These are phyloP conservation scores for Paramecium primaurelia DNA, from an alignment of 73 alveolate genomes.

Conservation along the genomic window DNA sequence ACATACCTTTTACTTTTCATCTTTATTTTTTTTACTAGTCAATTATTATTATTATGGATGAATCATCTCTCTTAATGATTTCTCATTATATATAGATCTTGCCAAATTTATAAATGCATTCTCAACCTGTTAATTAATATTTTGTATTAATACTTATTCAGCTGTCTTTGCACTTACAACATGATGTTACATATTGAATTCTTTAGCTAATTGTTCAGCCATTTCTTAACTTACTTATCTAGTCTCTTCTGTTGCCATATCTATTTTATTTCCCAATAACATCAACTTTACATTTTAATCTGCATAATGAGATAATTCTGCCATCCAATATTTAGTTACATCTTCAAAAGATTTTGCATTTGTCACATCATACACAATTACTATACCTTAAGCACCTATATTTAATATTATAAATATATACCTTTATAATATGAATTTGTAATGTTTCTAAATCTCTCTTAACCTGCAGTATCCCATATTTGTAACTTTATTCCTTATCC, in stretches of 20 bases:
- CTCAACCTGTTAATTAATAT: background rate
- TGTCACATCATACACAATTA: constrained; percentile 56
- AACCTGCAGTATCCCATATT: constrained; percentile 66
- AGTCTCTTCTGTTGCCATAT: constrained; percentile 31
- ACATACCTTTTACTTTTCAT: background rate
- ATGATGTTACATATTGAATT: background rate
- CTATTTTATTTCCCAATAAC: constrained; percentile 62
- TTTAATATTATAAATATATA: background rate
- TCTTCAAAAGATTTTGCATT: constrained; percentile 55
- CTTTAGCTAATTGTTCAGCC: constrained; percentile 47
- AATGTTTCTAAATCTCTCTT: constrained; percentile 50
- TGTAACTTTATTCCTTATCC: constrained; percentile 62
- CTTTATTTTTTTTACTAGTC: background rate
- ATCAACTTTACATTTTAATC: constrained; percentile 21
- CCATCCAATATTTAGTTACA: constrained; percentile 57
- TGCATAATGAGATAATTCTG: constrained; percentile 54
- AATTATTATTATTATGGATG: background rate
- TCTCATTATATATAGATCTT: background rate
- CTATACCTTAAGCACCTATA: constrained; percentile 8
- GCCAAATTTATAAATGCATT: background rate
- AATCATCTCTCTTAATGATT: background rate
- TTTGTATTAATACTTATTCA: background rate
- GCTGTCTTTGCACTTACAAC: constrained; percentile 6
- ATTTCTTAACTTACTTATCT: constrained; percentile 52
- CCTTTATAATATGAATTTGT: constrained; percentile 51